Evolutionary conservation across 2,329 filamentous ascomycete species (phyloP).

Genomic region (Xylariaceae sp.): DNA sequence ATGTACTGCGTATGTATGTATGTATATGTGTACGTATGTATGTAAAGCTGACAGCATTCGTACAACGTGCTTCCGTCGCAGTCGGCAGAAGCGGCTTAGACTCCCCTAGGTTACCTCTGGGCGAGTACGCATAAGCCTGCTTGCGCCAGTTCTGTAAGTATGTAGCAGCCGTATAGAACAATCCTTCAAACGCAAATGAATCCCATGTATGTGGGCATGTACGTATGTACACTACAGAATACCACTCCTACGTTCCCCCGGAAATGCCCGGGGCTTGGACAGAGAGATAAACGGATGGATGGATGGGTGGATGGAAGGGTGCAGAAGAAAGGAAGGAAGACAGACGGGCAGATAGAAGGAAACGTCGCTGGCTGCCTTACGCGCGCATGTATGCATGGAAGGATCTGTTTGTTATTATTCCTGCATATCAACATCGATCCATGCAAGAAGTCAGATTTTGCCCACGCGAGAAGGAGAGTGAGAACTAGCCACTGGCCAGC

Average conservation of each 20-base stretch:
- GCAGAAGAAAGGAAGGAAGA: not conserved
- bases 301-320: not conserved
- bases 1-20: not conserved
- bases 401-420: not conserved
- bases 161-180: too few relatives aligned
- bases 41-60: slow-evolving; percentile 19
- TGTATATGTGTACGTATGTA: not conserved
- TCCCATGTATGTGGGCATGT: too few relatives aligned
- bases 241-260: not conserved
- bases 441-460: not conserved
- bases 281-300: not conserved
- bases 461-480: not conserved
- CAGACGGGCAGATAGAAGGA: not conserved
- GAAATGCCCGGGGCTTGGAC: not conserved
- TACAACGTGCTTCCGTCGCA: slow-evolving; percentile 24
- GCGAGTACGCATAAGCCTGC: too few relatives aligned
- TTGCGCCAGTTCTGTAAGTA: too few relatives aligned
- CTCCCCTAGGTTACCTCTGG: too few relatives aligned
- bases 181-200: too few relatives aligned
- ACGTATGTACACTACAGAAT: too few relatives aligned
- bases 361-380: not conserved
- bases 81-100: slow-evolving; percentile 11
- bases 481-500: not conserved
- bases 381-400: not conserved
- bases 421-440: not conserved